phyloP scores from a whole-genome alignment of 176 grass and related monocot genomes.

The Avena insularis region DNA sequence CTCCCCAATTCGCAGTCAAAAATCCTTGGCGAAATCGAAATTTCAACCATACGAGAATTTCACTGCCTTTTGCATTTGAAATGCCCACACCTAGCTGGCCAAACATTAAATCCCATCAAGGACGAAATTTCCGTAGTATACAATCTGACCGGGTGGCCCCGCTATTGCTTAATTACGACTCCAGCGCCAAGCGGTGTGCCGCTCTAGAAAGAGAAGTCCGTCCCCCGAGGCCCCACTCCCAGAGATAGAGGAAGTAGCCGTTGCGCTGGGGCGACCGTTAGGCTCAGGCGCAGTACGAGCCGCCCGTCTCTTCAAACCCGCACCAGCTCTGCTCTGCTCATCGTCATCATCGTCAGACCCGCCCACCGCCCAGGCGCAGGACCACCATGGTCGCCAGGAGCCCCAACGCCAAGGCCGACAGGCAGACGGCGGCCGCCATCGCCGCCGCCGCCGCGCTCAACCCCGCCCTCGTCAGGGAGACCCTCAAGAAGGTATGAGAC shows the following conservation, averaged over 20 bases:
- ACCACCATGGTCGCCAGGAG: conserved; percentile 85
- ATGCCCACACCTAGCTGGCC: background rate
- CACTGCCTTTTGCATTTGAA: no score
- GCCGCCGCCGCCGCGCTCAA: conserved; percentile 56
- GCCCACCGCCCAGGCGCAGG: conserved; percentile 9
- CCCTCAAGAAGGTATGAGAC: conserved; percentile 71
- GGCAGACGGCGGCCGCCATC: conserved; percentile 47
- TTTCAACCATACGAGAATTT: no score
- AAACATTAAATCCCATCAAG: background rate
- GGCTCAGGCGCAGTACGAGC: background rate
- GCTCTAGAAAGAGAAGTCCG: background rate
- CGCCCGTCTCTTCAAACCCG: conserved; percentile 37
- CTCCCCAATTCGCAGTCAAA: no score
- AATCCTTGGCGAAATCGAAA: no score
- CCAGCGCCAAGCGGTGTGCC: conserved; percentile 1
- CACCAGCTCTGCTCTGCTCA: background rate
- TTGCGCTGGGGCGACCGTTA: conserved; percentile 20
- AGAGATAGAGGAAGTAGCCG: conserved; percentile 1
- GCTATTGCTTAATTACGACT: background rate
- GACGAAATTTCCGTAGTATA: background rate
- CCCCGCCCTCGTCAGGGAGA: conserved; percentile 72
- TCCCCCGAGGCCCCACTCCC: background rate
- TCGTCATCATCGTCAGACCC: background rate
- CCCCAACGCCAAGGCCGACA: conserved; percentile 63
- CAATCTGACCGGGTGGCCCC: background rate